Base-by-base conservation (phyloP, 768 basidiomycete species). In the Tricholoma bakamatsutake region DNA sequence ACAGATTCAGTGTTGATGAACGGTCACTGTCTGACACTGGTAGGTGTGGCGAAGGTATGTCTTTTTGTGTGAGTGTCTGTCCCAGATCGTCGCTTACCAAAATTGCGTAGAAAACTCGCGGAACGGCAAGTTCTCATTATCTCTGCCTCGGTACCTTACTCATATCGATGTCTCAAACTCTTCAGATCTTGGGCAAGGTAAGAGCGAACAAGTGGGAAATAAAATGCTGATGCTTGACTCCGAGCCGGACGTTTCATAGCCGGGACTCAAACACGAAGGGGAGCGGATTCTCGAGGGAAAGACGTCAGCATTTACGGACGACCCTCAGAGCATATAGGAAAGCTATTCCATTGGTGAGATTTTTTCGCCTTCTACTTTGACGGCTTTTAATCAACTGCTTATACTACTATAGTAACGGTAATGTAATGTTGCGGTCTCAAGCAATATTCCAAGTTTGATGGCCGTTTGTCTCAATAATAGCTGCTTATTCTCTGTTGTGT, bases 241-340 rank as follows among this genome's bases (percentile, higher is more conserved):
- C 42, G 27, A 42, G 9, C 18, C 15, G n/a, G 5, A 40, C 10
- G 1, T 37, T 43, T 18, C n/a, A n/a, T 46, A 78, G 67, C 56
- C 76, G 15, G 69, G 69, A 8, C 62, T 79, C 55, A 83, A 82
- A 62, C 75, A 81, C 51, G 76, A 83, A 42, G 83, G 82, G 0
- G 67, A 78, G 58, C 68, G 74, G 50, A 81, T 85, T 24, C 71
- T 84, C 28, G 73, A 76, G 24, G 84, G 84, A 17, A 69, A 76
- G 56, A 73, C 70, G 5, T 62, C 54, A 11, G 53, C 73, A 2
- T 48, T 48, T 48, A 67, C 74, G 46, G 71, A 72, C 5, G 58
- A 74, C 15, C 49, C 50, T 1, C 8, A 42, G 40, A 18, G n/a
- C 11, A 43, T 52, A 18, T 40, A 42, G 30, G 1, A 17, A 31